Evolutionary conservation across 306 rosid species (phyloP), one percentile per base, ranked within the genome.

Genomic region (Urtica urens): DNA sequence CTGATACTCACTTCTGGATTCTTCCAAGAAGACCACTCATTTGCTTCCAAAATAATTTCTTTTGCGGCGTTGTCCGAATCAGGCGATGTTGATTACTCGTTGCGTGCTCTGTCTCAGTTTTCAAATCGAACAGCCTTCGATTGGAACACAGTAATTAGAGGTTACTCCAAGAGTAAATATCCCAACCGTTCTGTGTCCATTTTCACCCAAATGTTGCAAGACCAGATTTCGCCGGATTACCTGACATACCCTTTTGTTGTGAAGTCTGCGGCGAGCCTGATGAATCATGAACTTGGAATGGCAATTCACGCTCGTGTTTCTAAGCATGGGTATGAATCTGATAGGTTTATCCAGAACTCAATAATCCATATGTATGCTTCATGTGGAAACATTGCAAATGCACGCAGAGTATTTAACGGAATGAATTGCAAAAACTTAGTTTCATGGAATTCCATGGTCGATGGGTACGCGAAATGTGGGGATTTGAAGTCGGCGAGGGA

Each of bases 391-490:
- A 54, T 54, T 10, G 30, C 12, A 0, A 25, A 41, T 54, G 59
- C 59, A 0, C 47, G 49, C 31, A 54, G 40, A 27, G 25, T 54
- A 27, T 54, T 54, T 17, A 49, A 54, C 19, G 22, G 38, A 9
- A 23, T 27, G 47, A 10, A 10, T 23, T 16, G 17, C 2, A 39
- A 27, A 22, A 41, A 54, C 35, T 38, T 12, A 20, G 59, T 39
- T 39, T 54, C 59, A 9, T 39, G 48, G 49, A 54, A 54, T 27
- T 40, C 49, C 10, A 24, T 54, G 47, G 38, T 54, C 10, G 59
- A 54, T 40, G 47, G 47, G 46, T 38, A 54, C 27, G 45, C 49
- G 25, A 54, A 54, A 39, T 54, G 59, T 5, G 59, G 48, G n/a
- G 59, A 54, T 18, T n/a, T 54, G 38, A 26, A n/a, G 10, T 38